Conservation (phyloP, 1,284 basidiomycete genomes). For the Ustilago cynodontis region DNA sequence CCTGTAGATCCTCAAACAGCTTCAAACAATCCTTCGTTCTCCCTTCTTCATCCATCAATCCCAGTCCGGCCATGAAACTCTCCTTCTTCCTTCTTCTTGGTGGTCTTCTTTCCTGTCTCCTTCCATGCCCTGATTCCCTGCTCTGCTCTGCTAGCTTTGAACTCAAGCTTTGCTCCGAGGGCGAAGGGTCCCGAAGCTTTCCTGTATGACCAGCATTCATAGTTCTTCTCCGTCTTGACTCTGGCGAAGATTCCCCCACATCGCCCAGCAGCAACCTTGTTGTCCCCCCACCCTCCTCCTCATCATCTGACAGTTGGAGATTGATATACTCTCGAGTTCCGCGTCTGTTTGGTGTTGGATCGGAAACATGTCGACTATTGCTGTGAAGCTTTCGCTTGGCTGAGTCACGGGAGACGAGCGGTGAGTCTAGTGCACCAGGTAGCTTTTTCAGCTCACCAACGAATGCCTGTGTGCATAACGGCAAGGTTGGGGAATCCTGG, state of each 20-base stretch:
- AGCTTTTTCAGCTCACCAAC: slow-evolving; percentile 50
- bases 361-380: slow-evolving; percentile 22
- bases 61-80: slow-evolving; percentile 40
- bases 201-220: slow-evolving; percentile 48
- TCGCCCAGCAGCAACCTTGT: slow-evolving; percentile 39
- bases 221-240: slow-evolving; percentile 36
- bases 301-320: slow-evolving; percentile 26
- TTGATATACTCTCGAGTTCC: slow-evolving; percentile 17
- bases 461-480: slow-evolving; percentile 51
- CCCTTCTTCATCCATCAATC: slow-evolving; percentile 26
- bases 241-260: slow-evolving; percentile 39
- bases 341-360: slow-evolving; percentile 17
- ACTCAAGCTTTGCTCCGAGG: slow-evolving; percentile 15
- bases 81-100: slow-evolving; percentile 46
- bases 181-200: slow-evolving; percentile 21
- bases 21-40: slow-evolving; percentile 34
- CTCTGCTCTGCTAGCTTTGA: background rate
- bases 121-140: background rate
- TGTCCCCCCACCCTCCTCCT: slow-evolving; percentile 10
- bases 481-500: slow-evolving; percentile 45
- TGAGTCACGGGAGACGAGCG: slow-evolving; percentile 26
- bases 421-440: slow-evolving; percentile 35
- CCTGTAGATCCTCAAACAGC: slow-evolving; percentile 48
- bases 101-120: slow-evolving; percentile 31
- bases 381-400: slow-evolving; percentile 30